Evolutionary conservation across 306 rosid genomes (phyloP).

Genomic region (Medicago lupulina): DNA sequence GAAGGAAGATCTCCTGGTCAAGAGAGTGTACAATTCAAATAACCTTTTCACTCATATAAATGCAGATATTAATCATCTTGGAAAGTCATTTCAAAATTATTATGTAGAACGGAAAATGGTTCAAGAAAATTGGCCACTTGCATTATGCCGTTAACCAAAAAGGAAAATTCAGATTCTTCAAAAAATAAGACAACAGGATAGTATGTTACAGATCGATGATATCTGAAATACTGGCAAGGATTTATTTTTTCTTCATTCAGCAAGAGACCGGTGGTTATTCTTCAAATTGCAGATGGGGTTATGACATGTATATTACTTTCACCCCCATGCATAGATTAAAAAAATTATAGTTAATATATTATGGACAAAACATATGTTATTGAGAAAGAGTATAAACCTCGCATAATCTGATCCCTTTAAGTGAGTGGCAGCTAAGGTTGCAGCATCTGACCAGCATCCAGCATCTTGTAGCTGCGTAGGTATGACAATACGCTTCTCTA

Average conservation of each 20-base stretch:
- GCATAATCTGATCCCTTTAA: slow-evolving; percentile 96
- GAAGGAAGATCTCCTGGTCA: slow-evolving; percentile 38
- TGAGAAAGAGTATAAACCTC: slow-evolving; percentile 60
- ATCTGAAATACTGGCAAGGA: neutral
- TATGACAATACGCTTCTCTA: slow-evolving; percentile 43
- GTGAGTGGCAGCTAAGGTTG: slow-evolving; percentile 96
- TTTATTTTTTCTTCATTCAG: slow-evolving; percentile 27
- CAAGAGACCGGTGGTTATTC: slow-evolving; percentile 26
- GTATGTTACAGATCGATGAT: slow-evolving; percentile 16
- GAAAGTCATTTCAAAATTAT: slow-evolving; percentile 5
- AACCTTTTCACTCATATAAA: slow-evolving; percentile 13
- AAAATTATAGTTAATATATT: slow-evolving; percentile 8
- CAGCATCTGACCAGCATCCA: slow-evolving; percentile 98
- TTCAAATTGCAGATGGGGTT: slow-evolving; percentile 33
- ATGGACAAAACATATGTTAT: slow-evolving; percentile 21
- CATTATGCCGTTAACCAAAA: slow-evolving; percentile 4
- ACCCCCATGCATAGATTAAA: slow-evolving; percentile 11
- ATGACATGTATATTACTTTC: slow-evolving; percentile 26
- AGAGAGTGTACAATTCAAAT: slow-evolving; percentile 34
- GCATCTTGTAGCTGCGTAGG: slow-evolving; percentile 95
- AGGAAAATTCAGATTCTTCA: slow-evolving; percentile 6
- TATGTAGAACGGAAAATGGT: slow-evolving; percentile 10
- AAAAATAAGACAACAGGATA: slow-evolving; percentile 24
- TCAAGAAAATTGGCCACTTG: neutral
- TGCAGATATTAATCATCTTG: slow-evolving; percentile 22